Conservation (phyloP, 768 basidiomycete species). For the Vararia minispora region DNA sequence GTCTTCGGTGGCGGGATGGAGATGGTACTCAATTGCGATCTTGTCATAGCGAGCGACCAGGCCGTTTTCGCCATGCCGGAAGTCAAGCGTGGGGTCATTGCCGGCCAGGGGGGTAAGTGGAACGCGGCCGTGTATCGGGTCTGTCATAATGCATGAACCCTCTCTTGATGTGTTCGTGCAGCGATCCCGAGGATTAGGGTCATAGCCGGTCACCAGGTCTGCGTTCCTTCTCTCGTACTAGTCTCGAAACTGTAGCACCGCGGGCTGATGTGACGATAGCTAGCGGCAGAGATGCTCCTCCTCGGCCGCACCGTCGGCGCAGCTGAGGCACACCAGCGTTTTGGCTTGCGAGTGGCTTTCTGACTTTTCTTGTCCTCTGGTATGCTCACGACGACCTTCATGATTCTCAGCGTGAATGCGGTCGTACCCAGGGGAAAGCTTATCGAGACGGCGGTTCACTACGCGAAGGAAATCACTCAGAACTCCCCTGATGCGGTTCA, state of each 20-base stretch:
- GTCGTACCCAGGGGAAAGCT: constrained; percentile 49
- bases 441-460: constrained; percentile 45
- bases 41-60: constrained; percentile 57
- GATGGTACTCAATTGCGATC: constrained; percentile 58
- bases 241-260: neutral
- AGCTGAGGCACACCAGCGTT: constrained; percentile 52
- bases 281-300: constrained; percentile 68
- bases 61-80: constrained; percentile 69
- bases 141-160: too few species aligned
- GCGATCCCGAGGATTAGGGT: constrained; percentile 59
- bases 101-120: constrained; percentile 54
- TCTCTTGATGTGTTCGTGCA: constrained; percentile 1
- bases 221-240: constrained; percentile 10
- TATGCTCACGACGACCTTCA: neutral
- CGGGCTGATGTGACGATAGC: constrained; percentile 24
- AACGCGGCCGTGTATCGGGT: too few species aligned
- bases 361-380: constrained; percentile 6
- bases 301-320: constrained; percentile 61
- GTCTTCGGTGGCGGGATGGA: constrained; percentile 26
- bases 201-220: constrained; percentile 67
- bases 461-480: constrained; percentile 44
- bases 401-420: constrained; percentile 47
- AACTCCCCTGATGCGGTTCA: constrained; percentile 79
- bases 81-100: constrained; percentile 68
- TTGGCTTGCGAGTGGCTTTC: constrained; percentile 49